Percentiles rank a stretch among this genome's conserved stretches.
Conservation (phyloP, 106 monocot species). For the Dendrobium officinale region DNA sequence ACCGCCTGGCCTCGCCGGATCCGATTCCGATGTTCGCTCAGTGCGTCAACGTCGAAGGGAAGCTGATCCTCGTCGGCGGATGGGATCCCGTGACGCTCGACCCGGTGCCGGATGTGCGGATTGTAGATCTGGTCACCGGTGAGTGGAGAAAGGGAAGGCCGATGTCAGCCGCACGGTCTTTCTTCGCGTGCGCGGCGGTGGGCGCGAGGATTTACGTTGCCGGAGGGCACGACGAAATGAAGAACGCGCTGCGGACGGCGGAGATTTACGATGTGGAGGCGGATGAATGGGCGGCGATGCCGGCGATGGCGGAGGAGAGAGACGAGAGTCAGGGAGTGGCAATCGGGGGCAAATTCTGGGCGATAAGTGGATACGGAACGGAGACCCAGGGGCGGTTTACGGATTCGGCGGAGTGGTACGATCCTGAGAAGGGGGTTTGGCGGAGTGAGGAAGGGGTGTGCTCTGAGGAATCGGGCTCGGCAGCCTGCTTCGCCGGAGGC, state of each 20-base stretch:
- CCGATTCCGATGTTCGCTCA: slow-evolving; percentile 53
- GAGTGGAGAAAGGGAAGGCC: slow-evolving; percentile 22
- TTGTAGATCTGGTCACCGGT: slow-evolving; percentile 40
- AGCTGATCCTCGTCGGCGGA: slow-evolving; percentile 45
- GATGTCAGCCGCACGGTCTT: slow-evolving; percentile 3
- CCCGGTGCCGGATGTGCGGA: slow-evolving; percentile 32
- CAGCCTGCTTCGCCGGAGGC: neutral
- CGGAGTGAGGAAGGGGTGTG: neutral
- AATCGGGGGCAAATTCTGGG: slow-evolving; percentile 37
- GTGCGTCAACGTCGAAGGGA: slow-evolving; percentile 32
- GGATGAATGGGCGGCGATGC: slow-evolving; percentile 49
- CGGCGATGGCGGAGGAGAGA: slow-evolving; percentile 50
- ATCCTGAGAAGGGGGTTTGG: slow-evolving; percentile 4
- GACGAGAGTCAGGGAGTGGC: slow-evolving; percentile 57
- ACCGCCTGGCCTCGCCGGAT: slow-evolving; percentile 12
- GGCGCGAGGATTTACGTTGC: neutral
- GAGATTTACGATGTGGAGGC: slow-evolving; percentile 52
- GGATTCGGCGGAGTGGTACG: slow-evolving; percentile 19
- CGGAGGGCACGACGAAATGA: slow-evolving; percentile 17
- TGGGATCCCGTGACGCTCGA: slow-evolving; percentile 51
- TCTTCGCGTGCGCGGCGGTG: slow-evolving; percentile 7
- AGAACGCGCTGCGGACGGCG: slow-evolving; percentile 68
- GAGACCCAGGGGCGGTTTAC: slow-evolving; percentile 40
- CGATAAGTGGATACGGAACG: slow-evolving; percentile 47
- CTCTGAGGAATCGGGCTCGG: neutral